A percentile compares a stretch with the other conserved stretches of the same genome.
These are phyloP conservation scores for Mytilinidion resinicola DNA, from an alignment of 495 filamentous ascomycete species.

Conservation along the genomic window DNA sequence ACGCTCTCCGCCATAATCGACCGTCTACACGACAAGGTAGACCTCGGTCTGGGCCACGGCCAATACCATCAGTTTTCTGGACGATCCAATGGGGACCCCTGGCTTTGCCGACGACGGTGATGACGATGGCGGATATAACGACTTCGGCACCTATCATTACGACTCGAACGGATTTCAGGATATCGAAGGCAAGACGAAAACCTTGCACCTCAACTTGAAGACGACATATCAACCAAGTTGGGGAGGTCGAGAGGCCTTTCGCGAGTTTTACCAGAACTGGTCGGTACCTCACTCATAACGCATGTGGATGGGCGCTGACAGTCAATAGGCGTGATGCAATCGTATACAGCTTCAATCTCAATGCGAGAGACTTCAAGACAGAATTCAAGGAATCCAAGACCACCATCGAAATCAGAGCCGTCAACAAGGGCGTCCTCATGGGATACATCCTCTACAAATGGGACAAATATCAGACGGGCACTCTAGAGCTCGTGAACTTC, in stretches of 20 bases:
- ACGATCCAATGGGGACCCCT: too few relatives aligned
- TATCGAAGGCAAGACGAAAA: not conserved
- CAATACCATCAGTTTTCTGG: too few relatives aligned
- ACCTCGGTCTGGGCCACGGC: too few relatives aligned
- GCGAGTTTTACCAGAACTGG: slow-evolving; percentile 14
- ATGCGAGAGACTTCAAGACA: not conserved
- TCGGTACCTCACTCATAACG: too few relatives aligned
- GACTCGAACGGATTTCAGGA: not conserved
- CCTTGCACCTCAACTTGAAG: not conserved
- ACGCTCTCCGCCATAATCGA: too few relatives aligned
- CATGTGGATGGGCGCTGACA: too few relatives aligned
- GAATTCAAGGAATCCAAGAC: not conserved
- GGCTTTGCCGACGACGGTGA: not conserved
- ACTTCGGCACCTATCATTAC: too few relatives aligned
- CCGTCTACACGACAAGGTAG: too few relatives aligned
- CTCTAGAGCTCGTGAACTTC: slow-evolving; percentile 6
- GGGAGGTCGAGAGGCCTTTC: not conserved
- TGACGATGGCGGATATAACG: too few relatives aligned
- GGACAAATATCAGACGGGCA: not conserved
- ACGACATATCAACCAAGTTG: not conserved
- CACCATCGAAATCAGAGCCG: not conserved
- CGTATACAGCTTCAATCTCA: not conserved
- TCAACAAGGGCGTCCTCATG: too few relatives aligned
- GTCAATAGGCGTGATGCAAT: slow-evolving; percentile 1
- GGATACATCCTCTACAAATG: not conserved